Evolutionary conservation across 225 moss, liverwort and hornwort species (phyloP).

Genomic region (Lunularia cruciata): DNA sequence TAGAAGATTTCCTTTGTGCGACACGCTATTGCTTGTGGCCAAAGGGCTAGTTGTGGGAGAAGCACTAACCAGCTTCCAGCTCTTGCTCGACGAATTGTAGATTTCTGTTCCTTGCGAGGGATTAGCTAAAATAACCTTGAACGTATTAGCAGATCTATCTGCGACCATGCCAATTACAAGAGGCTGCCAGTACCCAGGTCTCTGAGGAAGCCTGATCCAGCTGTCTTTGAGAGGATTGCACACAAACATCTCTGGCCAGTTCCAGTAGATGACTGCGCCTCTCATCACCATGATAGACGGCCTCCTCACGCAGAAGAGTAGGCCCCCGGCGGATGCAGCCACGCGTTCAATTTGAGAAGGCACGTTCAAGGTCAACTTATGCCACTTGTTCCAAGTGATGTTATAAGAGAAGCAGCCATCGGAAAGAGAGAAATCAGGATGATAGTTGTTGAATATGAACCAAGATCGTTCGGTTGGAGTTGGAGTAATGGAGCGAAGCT

Average conservation of each 20-base stretch:
- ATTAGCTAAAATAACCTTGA: conserved; percentile 36
- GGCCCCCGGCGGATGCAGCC: conserved; percentile 30
- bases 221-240: conserved; percentile 33
- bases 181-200: conserved; percentile 34
- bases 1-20: conserved; percentile 26
- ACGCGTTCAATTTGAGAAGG: conserved; percentile 37
- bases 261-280: conserved; percentile 12
- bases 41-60: conserved; percentile 23
- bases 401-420: conserved; percentile 22
- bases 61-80: conserved; percentile 11
- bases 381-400: conserved; percentile 32
- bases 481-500: conserved; percentile 18
- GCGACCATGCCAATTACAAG: conserved; percentile 26
- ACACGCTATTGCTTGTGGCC: conserved; percentile 27
- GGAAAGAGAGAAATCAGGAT: conserved; percentile 22
- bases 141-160: conserved; percentile 17
- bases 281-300: conserved; percentile 24
- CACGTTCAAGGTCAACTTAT: conserved; percentile 28
- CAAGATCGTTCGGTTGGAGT: conserved; percentile 24
- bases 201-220: conserved; percentile 26
- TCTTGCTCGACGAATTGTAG: not conserved
- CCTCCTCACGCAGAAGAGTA: conserved; percentile 34
- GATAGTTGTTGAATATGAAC: conserved; percentile 40
- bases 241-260: conserved; percentile 40
- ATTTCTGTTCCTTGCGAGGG: conserved; percentile 22